phyloP scores from a whole-genome alignment of 352 stramenopile species.

The Phytophthora sojae region DNA sequence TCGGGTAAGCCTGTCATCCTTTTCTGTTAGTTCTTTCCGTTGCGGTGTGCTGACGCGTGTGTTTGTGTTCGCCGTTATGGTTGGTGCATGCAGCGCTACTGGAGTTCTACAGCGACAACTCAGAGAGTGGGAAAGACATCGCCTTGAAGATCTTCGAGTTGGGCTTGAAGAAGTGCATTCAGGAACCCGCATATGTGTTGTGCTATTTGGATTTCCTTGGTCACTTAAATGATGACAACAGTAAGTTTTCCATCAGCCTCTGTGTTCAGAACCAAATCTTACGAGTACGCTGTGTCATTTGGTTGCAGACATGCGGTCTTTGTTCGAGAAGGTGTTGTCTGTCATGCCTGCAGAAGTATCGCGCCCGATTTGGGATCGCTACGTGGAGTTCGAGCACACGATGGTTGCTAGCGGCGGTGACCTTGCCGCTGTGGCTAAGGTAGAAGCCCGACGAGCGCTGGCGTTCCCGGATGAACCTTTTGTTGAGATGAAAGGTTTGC shows the following conservation, averaged over 20 bases:
- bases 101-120: conserved; percentile 90
- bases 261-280: neutral
- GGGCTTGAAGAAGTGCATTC: conserved; percentile 89
- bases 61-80: conserved; percentile 12
- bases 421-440: conserved; percentile 82
- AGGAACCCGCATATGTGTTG: conserved; percentile 84
- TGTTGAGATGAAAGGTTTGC: conserved; percentile 82
- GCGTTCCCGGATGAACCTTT: conserved; percentile 82
- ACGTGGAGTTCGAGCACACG: conserved; percentile 88
- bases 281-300: conserved; percentile 2
- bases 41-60: conserved; percentile 1
- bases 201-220: conserved; percentile 89
- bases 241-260: conserved; percentile 45
- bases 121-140: conserved; percentile 84
- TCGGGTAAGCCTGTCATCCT: conserved; percentile 54
- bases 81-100: conserved; percentile 59
- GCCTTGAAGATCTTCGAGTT: conserved; percentile 91
- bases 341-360: conserved; percentile 86
- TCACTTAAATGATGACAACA: conserved; percentile 91
- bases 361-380: conserved; percentile 87
- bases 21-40: neutral
- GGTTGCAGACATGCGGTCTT: conserved; percentile 81
- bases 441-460: conserved; percentile 80
- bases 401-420: conserved; percentile 88
- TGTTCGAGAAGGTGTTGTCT: conserved; percentile 90